Conservation (phyloP, 2,329 filamentous ascomycete species). For the Ophiognomonia clavigignenti-juglandacearum region DNA sequence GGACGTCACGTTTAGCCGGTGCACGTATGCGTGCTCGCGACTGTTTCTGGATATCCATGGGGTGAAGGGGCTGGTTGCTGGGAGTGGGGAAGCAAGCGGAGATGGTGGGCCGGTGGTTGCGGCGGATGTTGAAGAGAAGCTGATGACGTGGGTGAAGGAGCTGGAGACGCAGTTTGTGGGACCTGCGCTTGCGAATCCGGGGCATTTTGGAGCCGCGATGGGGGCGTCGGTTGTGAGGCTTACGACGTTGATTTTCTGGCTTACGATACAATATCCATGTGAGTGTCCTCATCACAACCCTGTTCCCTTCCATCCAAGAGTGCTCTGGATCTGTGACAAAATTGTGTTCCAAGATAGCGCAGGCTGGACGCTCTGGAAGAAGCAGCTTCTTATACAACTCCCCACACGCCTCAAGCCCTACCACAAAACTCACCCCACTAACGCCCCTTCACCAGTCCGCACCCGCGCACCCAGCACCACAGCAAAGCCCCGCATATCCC, state of each 20-base stretch:
- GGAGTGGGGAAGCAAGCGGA: too few species aligned
- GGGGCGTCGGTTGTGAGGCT: constrained; percentile 36
- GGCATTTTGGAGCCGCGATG: constrained; percentile 29
- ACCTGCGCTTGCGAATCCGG: constrained; percentile 23
- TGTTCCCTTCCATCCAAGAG: too few species aligned
- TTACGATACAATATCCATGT: constrained; percentile 40
- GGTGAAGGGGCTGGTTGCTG: too few species aligned
- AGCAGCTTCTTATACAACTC: too few species aligned
- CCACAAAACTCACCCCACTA: too few species aligned
- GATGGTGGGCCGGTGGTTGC: constrained; percentile 8
- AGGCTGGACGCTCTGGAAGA: too few species aligned
- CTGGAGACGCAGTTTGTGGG: constrained; percentile 36
- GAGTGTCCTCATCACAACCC: too few species aligned
- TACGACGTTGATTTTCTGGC: constrained; percentile 42
- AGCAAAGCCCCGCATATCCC: constrained; percentile 28
- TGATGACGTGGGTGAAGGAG: constrained; percentile 32
- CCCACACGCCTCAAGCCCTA: too few species aligned
- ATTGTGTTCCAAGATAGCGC: too few species aligned
- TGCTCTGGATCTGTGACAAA: too few species aligned
- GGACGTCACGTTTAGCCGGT: constrained; percentile 36
- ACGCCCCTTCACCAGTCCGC: too few species aligned
- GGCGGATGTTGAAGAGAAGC: constrained; percentile 31
- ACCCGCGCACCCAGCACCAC: constrained; percentile 27
- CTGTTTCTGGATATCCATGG: constrained; percentile 34
- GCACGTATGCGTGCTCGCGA: constrained; percentile 33